Conservation (phyloP, 2,329 filamentous ascomycete species). For the Colletotrichum karsti region DNA sequence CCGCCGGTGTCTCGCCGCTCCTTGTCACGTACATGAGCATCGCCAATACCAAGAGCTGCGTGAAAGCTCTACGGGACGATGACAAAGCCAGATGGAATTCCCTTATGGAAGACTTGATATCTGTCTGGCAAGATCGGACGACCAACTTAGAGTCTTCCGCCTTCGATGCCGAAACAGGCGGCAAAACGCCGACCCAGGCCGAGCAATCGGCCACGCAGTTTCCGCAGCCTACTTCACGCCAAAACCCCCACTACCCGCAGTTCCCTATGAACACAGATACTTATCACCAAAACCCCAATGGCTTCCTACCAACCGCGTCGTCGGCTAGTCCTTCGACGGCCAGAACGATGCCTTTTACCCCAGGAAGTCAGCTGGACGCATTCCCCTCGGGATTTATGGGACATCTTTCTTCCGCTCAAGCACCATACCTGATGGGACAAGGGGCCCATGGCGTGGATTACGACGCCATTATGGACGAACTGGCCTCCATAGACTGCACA, state of each 20-base stretch:
- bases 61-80: slow-evolving; percentile 40
- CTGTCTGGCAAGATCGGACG: slow-evolving; percentile 34
- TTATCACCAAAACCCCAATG: slow-evolving; percentile 9
- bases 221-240: slow-evolving; percentile 8
- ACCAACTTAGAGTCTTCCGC: slow-evolving; percentile 2
- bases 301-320: slow-evolving; percentile 15
- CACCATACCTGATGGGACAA: slow-evolving; percentile 35
- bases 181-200: slow-evolving; percentile 14
- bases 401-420: slow-evolving; percentile 26
- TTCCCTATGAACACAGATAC: slow-evolving; percentile 14
- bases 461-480: slow-evolving; percentile 60
- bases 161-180: slow-evolving; percentile 33
- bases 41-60: slow-evolving; percentile 41
- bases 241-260: not conserved
- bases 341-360: slow-evolving; percentile 28
- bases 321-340: slow-evolving; percentile 29
- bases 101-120: slow-evolving; percentile 35
- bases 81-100: slow-evolving; percentile 43
- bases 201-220: not conserved
- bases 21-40: slow-evolving; percentile 44
- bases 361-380: slow-evolving; percentile 24
- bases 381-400: slow-evolving; percentile 24
- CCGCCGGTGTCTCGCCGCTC: slow-evolving; percentile 43
- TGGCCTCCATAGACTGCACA: slow-evolving; percentile 58
- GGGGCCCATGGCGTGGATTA: slow-evolving; percentile 48